Base-by-base conservation (phyloP, 169 alveolate species). In the Eimeria maxima region DNA sequence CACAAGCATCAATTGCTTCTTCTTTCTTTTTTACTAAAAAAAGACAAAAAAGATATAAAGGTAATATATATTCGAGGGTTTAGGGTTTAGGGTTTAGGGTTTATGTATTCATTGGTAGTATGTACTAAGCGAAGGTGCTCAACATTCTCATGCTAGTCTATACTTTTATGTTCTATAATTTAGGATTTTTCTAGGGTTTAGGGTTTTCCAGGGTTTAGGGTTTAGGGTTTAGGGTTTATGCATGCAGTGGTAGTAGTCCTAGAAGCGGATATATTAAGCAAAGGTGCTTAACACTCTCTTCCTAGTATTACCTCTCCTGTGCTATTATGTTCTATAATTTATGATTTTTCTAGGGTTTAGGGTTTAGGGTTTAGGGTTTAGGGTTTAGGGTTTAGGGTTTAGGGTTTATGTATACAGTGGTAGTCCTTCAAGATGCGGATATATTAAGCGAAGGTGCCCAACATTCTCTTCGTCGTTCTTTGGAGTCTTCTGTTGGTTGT, bases 281-380 rank as follows among this genome's bases (percentile, higher is more conserved):
- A 90, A 29, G 73, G 78, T 3, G 95, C 95, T 6, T 88, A 90
- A 87, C 95, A 90, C 27, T 87, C 95, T 18, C 53, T 90, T 76
- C 50, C 88, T 10, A 69, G 95, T 13, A 4, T 89, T n/a, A 67
- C 65, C 16, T 1, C 0, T 53, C 18, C 22, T 53, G 1, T 14
- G 44, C 33, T 16, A 16, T 65, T 65, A 65, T 16, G 76, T 16
- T 65, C 22, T 65, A 65, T 16, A n/a, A n/a, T 65, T 65, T 65
- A 4, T 16, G 76, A 33, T 33, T 33, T 33, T 20, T 11, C 22
- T 65, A 4, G 76, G 76, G 76, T 65, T 78, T 47, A 33, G 65
- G 89, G n/a, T 29, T 18, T 78, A 78, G 89, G 89, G 89, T 78
- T 78, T 78, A 44, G 89, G 65, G 89, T 78, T 65, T 65, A 65